Percentiles rank a stretch among this genome's conserved stretches.
These are phyloP conservation scores for Schizopora paradoxa DNA, from an alignment of 1,284 basidiomycete species.

Conservation along the genomic window DNA sequence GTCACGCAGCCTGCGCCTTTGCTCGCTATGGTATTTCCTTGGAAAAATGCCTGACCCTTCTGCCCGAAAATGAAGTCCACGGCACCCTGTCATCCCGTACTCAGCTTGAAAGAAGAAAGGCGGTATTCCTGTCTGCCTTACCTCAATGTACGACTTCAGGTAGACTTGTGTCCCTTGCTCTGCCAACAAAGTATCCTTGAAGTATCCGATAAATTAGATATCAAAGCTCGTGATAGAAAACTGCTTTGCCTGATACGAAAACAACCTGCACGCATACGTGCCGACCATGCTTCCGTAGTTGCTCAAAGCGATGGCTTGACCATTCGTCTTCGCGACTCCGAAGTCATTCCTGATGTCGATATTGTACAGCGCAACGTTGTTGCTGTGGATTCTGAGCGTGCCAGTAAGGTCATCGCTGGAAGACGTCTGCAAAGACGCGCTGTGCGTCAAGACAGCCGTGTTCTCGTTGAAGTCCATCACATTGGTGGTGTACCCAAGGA, in stretches of 20 bases:
- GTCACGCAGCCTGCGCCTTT: constrained; percentile 42
- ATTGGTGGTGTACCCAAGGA: constrained; percentile 42
- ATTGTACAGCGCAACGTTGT: constrained; percentile 51
- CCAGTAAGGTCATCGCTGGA: constrained; percentile 51
- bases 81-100: constrained; percentile 38
- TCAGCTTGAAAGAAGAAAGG: constrained; percentile 17
- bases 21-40: constrained; percentile 40
- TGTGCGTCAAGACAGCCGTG: constrained; percentile 27
- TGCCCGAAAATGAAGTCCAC: constrained; percentile 52
- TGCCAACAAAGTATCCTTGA: constrained; percentile 33
- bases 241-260: constrained; percentile 43
- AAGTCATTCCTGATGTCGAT: constrained; percentile 50
- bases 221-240: constrained; percentile 22
- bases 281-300: constrained; percentile 47
- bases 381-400: constrained; percentile 47
- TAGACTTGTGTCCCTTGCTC: constrained; percentile 47
- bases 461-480: constrained; percentile 29
- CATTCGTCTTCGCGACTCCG: constrained; percentile 33
- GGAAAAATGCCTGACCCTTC: constrained; percentile 37
- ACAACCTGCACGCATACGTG: constrained; percentile 46
- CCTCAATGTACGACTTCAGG: constrained; percentile 43
- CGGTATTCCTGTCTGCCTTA: constrained; percentile 17
- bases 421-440: constrained; percentile 32
- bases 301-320: constrained; percentile 50
- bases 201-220: not conserved